Percentiles rank a stretch among this genome's conserved stretches.
phyloP scores from a whole-genome alignment of 2,329 filamentous ascomycete species.

The Cladobotryum mycophilum region DNA sequence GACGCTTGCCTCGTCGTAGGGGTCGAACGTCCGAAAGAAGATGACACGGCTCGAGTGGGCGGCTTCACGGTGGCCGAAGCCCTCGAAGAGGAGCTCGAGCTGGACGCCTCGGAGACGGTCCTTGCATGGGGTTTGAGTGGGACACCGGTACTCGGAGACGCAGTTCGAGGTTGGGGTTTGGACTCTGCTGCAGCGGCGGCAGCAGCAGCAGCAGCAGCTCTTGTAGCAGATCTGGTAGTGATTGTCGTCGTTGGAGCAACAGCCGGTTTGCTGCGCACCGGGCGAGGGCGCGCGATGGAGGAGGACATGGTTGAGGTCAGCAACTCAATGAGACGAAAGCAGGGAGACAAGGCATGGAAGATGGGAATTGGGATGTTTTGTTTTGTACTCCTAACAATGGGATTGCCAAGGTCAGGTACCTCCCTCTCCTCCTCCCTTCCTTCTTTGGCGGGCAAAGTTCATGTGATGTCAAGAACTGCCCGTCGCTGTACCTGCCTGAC shows the following conservation, averaged over 20 bases:
- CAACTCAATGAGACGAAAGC: neutral
- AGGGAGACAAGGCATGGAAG: neutral
- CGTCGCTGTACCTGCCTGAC: conserved; percentile 5
- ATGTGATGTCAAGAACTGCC: conserved; percentile 6
- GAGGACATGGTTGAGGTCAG: conserved; percentile 11
- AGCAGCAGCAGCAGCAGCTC: conserved; percentile 2
- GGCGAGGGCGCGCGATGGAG: conserved; percentile 36
- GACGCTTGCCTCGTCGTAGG: neutral
- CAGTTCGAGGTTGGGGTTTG: conserved; percentile 25
- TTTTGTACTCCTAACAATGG: neutral
- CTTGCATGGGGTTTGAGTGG: conserved; percentile 41
- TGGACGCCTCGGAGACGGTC: conserved; percentile 24
- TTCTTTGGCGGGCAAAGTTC: too few relatives aligned
- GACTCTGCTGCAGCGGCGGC: conserved; percentile 11
- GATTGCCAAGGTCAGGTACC: neutral
- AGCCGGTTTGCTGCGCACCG: conserved; percentile 33
- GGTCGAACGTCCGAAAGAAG: too few relatives aligned
- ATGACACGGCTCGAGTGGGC: conserved; percentile 6
- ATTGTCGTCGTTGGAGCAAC: conserved; percentile 21
- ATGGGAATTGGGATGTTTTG: neutral
- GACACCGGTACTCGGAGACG: conserved; percentile 39
- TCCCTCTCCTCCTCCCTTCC: neutral
- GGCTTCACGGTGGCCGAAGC: conserved; percentile 10
- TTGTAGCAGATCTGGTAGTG: conserved; percentile 16
- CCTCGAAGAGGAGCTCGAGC: conserved; percentile 10